These are phyloP conservation scores for Amaranthus cruentus DNA, from an alignment of 148 eudicot species.

Conservation along the genomic window DNA sequence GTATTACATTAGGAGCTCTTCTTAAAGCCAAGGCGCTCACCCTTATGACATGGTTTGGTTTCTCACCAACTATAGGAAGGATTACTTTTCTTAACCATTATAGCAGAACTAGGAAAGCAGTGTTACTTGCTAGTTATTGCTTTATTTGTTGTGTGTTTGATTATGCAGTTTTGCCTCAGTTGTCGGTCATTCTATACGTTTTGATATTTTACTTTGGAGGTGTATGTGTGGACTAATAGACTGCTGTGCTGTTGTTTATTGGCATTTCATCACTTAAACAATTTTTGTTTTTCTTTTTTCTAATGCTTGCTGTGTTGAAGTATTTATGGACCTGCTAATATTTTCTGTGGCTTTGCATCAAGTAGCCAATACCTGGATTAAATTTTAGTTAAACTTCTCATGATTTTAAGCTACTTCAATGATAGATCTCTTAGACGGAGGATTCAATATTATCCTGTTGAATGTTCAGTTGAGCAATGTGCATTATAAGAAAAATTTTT, in stretches of 20 bases:
- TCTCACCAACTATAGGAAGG: neutral
- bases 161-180: neutral
- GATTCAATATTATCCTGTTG: slow-evolving; percentile 16
- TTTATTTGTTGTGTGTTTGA: neutral
- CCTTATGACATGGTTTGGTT: too few species aligned
- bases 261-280: neutral
- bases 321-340: too few species aligned
- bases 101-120: neutral
- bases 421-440: slow-evolving; percentile 14
- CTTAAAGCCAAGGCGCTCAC: too few species aligned
- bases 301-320: too few species aligned
- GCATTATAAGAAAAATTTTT: too few species aligned
- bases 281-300: neutral
- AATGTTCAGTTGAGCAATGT: too few species aligned
- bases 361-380: too few species aligned
- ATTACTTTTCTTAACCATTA: neutral
- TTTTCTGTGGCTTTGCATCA: too few species aligned
- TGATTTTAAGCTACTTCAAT: too few species aligned
- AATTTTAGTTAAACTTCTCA: too few species aligned
- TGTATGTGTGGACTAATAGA: too few species aligned
- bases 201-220: neutral
- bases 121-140: neutral
- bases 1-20: too few species aligned
- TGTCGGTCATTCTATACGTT: neutral
- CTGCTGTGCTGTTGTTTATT: neutral